Evolutionary conservation across 1,139 yeast genomes (phyloP).

Genomic region (Pichia sp.): DNA sequence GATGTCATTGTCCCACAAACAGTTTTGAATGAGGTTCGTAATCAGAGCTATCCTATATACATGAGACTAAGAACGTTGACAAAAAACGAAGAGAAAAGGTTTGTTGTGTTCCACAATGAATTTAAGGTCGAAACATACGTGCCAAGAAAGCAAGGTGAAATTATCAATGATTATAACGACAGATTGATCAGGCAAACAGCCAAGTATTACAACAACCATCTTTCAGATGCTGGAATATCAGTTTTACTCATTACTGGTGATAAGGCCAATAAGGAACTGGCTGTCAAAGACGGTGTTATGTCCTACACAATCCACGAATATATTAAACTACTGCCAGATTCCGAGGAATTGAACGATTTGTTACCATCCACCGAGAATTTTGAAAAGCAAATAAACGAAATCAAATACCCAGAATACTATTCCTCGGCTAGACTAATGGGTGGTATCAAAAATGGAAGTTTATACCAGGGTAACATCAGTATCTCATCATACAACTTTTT

Average conservation of each 20-base stretch:
- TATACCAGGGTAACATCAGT: conserved; percentile 79
- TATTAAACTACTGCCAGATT: conserved; percentile 66
- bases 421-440: conserved; percentile 81
- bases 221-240: conserved; percentile 43
- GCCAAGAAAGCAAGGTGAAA: conserved; percentile 59
- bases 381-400: conserved; percentile 41
- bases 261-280: conserved; percentile 57
- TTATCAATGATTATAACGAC: conserved; percentile 88
- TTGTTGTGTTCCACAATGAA: conserved; percentile 90
- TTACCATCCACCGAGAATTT: conserved; percentile 53
- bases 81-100: conserved; percentile 75
- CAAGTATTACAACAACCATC: conserved; percentile 67
- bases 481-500: conserved; percentile 82
- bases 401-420: conserved; percentile 72
- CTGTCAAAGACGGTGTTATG: conserved; percentile 50
- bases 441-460: conserved; percentile 81
- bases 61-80: conserved; percentile 76
- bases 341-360: conserved; percentile 75
- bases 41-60: conserved; percentile 82
- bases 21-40: conserved; percentile 88
- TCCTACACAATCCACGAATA: conserved; percentile 61
- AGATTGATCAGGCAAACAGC: conserved; percentile 79
- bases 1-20: conserved; percentile 94
- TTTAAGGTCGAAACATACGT: conserved; percentile 71
- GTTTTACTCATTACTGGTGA: conserved; percentile 77